Evolutionary conservation across 306 rosid species (phyloP).

Genomic region (Pterocarpus santalinus): DNA sequence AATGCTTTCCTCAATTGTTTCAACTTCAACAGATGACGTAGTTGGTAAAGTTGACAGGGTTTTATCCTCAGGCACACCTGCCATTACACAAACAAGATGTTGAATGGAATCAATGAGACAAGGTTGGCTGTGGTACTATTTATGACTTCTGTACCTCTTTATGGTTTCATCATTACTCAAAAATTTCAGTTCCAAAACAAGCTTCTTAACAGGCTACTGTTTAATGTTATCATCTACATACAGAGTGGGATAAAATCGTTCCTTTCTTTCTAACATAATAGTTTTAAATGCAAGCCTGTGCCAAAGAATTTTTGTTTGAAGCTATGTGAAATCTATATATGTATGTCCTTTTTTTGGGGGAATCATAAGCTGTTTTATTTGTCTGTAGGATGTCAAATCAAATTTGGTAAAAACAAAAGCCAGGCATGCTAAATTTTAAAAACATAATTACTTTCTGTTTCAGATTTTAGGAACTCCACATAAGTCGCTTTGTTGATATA

Average conservation of each 20-base stretch:
- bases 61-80: conserved; percentile 13
- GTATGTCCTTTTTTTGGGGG: neutral
- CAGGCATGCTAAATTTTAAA: neutral
- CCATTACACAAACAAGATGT: conserved; percentile 4
- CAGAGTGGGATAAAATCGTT: neutral
- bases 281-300: neutral
- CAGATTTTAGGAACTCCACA: neutral
- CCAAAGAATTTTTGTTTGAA: neutral
- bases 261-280: neutral
- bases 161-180: neutral
- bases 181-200: neutral
- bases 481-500: neutral
- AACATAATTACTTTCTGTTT: neutral
- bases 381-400: neutral
- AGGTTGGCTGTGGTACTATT: neutral
- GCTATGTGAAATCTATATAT: neutral
- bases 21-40: conserved; percentile 2
- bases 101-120: neutral
- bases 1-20: conserved; percentile 18
- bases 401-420: neutral
- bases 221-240: no score
- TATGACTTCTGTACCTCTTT: neutral
- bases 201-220: neutral
- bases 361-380: neutral
- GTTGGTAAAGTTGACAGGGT: neutral